Base-by-base conservation (phyloP, 2,329 filamentous ascomycete species). In the Cordyceps javanica region DNA sequence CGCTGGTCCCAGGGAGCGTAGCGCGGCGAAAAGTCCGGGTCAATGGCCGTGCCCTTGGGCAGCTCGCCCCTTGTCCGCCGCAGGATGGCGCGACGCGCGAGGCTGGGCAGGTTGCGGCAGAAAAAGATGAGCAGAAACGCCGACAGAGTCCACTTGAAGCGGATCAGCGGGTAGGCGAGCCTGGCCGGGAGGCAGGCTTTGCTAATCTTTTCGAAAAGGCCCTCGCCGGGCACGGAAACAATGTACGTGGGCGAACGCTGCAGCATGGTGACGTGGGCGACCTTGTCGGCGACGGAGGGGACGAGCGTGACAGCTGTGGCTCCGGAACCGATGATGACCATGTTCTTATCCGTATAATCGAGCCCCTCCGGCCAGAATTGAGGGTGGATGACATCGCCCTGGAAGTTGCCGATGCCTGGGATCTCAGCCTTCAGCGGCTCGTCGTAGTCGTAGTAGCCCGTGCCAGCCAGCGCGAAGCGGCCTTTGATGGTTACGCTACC, bases 281-380 rank as follows among this genome's bases (percentile, higher is more conserved):
- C 89, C 39, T 79, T 82, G 44, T 87, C 73, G 1, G 85, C 82
- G 46, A 95, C 72, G 48, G 78, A 81, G 0, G 90, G 91, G 3
- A 95, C 69, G 1, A 96, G 77, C 0, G 90, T 94, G 50, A 93
- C 73, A 7, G 90, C 87, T 0, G 91, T 95, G 2, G 90, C 90
- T 8, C 91, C 91, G 16, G 82, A 87, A 16, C 90, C 90, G 61
- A 94, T 82, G 59, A 93, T 77, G 44, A 90, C 80, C 23, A 93
- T 76, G 45, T 82, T 82, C 70, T 91, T 90, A 68, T 77, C 76
- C 6, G 76, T 71, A 67, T 87, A 87, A 64, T 89, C 81, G 39
- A 89, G 73, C 49, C 85, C 77, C 57, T 86, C 74, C 0, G 88
- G 87, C 89, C 89, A 93, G 76, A 88, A 90, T 65, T 91, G 88